Evolutionary conservation across 176 grass and related monocot genomes (phyloP), one percentile per base, ranked within the genome.

Genomic region (Cocos nucifera): DNA sequence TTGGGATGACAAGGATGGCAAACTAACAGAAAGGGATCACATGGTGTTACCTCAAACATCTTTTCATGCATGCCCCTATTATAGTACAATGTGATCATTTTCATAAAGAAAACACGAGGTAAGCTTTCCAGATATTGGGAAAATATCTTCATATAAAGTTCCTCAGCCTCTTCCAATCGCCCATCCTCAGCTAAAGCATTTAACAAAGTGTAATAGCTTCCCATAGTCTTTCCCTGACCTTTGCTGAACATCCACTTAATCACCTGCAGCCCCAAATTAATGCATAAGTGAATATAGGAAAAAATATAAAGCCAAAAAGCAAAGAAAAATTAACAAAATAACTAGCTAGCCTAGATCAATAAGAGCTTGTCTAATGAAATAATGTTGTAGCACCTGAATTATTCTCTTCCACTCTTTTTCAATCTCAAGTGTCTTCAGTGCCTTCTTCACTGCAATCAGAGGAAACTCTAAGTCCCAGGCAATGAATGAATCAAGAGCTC

Each of bases 241-340:
- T 98, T 98, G 66, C 83, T 88, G 62, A 98, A 80, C 93, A 98
- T 92, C 93, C 93, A 98, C 59, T 98, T 98, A 35, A 91, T 83
- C 60, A 98, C 84, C 93, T 98, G 77, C 17, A 74, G 21, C 23
- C 54, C 49, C 69, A 54, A 39, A 56, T 32, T 73, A 26, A 15
- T 18, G 35, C 9, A 44, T 44, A 14, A 44, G 6, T 44, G 35
- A 10, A 9, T 51, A 64, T 22, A 15, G 32, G 16, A 4, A 73
- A 24, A 19, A 54, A 17, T 17, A 53, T 30, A 25, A 51, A 59
- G 22, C 17, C 35, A 39, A 22, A 4, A 44, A 9, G 21, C 12
- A 48, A 19, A 50, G 16, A 15, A 19, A n/a, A 48, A 69, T 3
- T 21, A 30, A 12, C 50, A 74, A 65, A 63, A 63, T 10, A 2